Base-by-base conservation (phyloP, 192 early-diverging fungal species). In the Cetraspora pellucida region DNA sequence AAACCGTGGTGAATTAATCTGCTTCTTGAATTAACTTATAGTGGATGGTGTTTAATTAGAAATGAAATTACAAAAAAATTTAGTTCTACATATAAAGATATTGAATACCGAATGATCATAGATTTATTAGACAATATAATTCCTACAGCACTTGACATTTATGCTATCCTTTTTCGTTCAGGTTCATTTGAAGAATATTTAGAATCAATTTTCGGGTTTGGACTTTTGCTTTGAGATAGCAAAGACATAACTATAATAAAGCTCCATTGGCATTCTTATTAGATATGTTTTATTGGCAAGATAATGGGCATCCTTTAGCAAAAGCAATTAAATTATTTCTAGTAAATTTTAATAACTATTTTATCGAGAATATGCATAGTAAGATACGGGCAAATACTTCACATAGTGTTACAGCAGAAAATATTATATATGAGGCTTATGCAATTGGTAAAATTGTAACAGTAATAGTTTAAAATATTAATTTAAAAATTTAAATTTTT, bases 241-340 rank as follows among this genome's bases (percentile, higher is more conserved):
- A 68, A 68, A 4, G 23, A 13, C 13, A 49, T 11, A 68, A 68
- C 10, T 46, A 68, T 2, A 68, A 68, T 49, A 68, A 68, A 8
- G 43, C 66, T 46, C 43, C 37, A 10, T 23, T 46, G 13, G 17
- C n/a, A n/a, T 68, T 68, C 44, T 49, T 68, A 10, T 46, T 37
- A 45, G 37, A 68, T 30, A 25, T 68, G n/a, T 68, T 43, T 43
- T 68, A 46, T 45, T 68, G 37, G 66, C 3, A 68, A 68, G 23
- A 21, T 44, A 68, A n/a, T 49, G 45, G 21, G 6, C 10, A 68
- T n/a, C 43, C 2, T 1, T 21, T 44, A 11, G 17, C 11, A 6
- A 30, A 45, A 25, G n/a, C 43, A 46, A 14, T 68, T 21, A 17
- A 46, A 19, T 17, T 43, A 16, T 31, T 43, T 46, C 21, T 68